Base-by-base conservation (phyloP, 2,329 filamentous ascomycete species). In the Bipolaris zeicola region DNA sequence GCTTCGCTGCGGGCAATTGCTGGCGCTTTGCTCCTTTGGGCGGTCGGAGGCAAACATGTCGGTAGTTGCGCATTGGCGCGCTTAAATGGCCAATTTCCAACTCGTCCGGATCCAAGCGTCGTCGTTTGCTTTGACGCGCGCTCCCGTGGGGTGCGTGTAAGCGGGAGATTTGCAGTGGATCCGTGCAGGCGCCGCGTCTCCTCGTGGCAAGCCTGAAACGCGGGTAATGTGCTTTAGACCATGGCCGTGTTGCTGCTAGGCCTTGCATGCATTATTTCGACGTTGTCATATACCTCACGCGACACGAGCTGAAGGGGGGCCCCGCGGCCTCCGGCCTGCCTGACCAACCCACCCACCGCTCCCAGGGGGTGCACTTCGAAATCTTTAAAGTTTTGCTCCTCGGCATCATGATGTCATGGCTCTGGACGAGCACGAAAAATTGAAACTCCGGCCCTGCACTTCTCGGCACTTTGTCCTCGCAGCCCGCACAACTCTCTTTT, bases 121-220 rank as follows among this genome's bases (percentile, higher is more conserved):
- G 22, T 46, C 24, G 43, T 31, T 34, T 39, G 28, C 53, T 31
- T 54, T 54, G 47, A 49, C 55, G 43, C 57, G 50, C 48, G 48
- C 50, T 43, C 44, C 50, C 38, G 44, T 31, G 37, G 54, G 38
- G 49, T 45, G 31, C 55, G 51, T 49, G 38, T 49, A 56, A 44
- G 58, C 58, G 58, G 55, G 58, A 61, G 58, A 58, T 58, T 61
- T 52, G 55, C 58, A 55, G 48, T 49, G 43, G 55, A 61, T 58
- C 55, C 44, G 51, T 58, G 51, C 55, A 48, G 31, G 46, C 28
- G 39, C 51, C 39, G 39, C 55, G 20, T 55, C 48, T 36, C 55
- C 50, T 58, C 51, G 55, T 61, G 51, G 51, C 55, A 52, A 49
- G 58, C 45, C 52, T 58, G 55, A 55, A 58, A 61, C 46, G 48